These are phyloP conservation scores for Crithidia thermophila DNA, from an alignment of 208 protist species.

Conservation along the genomic window DNA sequence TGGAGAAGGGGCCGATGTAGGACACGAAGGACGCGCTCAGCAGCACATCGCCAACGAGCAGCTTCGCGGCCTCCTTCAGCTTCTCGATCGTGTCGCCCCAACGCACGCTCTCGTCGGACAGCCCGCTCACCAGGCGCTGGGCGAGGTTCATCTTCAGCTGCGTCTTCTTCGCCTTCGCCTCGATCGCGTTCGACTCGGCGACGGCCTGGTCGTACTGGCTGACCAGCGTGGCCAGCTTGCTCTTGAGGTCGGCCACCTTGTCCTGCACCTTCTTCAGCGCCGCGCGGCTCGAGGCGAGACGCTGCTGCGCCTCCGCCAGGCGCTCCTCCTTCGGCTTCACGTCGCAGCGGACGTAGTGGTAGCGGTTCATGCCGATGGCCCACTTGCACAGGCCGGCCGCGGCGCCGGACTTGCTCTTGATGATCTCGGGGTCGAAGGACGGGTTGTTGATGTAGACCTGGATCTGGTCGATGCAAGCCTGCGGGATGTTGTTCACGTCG, in stretches of 20 bases:
- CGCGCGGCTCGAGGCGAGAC: slow-evolving; percentile 84
- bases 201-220: slow-evolving; percentile 95
- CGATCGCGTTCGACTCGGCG: slow-evolving; percentile 92
- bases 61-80: slow-evolving; percentile 86
- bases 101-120: slow-evolving; percentile 97
- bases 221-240: slow-evolving; percentile 93
- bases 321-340: slow-evolving; percentile 97
- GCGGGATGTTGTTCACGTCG: slow-evolving; percentile 97
- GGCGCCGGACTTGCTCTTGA: slow-evolving; percentile 94
- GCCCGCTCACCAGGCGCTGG: slow-evolving; percentile 95
- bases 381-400: slow-evolving; percentile 98
- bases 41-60: slow-evolving; percentile 98
- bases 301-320: slow-evolving; percentile 91
- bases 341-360: slow-evolving; percentile 96
- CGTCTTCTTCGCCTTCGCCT: slow-evolving; percentile 94
- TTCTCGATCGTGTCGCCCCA: slow-evolving; percentile 95
- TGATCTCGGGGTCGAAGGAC: slow-evolving; percentile 90
- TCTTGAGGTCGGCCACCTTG: slow-evolving; percentile 94
- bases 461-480: slow-evolving; percentile 94
- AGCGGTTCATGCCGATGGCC: slow-evolving; percentile 97
- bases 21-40: slow-evolving; percentile 97
- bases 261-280: slow-evolving; percentile 95
- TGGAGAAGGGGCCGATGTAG: slow-evolving; percentile 98
- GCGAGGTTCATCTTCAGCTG: slow-evolving; percentile 95
- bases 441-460: slow-evolving; percentile 94